Base-by-base conservation (phyloP, 305 asterid species). In the Coffea humblotiana region DNA sequence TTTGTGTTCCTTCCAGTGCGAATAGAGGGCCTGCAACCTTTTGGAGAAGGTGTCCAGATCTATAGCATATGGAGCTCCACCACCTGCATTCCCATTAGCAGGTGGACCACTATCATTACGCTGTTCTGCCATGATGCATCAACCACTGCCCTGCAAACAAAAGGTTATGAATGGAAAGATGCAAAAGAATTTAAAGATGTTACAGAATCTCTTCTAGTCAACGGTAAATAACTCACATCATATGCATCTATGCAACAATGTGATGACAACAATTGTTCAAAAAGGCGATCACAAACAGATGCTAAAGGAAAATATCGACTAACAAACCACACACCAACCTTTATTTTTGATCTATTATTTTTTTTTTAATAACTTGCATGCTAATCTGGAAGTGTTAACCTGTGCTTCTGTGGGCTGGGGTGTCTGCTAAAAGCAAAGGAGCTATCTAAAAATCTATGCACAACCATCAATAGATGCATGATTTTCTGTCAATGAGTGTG, bases 1-100 rank as follows among this genome's bases (percentile, higher is more conserved):
- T 79, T 82, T 91, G 85, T 83, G 80, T 19, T 89, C 82, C 43
- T 40, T 25, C 97, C 94, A 91, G 67, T 91, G 91, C 25, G 87
- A 65, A 84, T 93, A 93, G 51, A 93, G 85, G 37, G 83, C 77
- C 82, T 85, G 69, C 75, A 91, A 83, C 81, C 96, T 85, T 78
- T 78, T 88, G 52, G 79, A 75, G 84, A 92, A 91, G 76, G 80
- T 85, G 64, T 77, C 73, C 87, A 84, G 43, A 74, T 92, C 89
- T 77, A 91, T 89, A 45, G 78, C 71, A 81, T 84, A 88, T 72
- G 86, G 82, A 87, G 72, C 77, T 67, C 87, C 86, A 54, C 87
- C 85, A 58, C 85, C 72, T 29, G 81, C 76, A 66, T 83, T 89
- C 78, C 86, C 90, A 67, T 86, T 88, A 21, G 87, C 79, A 72